Evolutionary conservation across 139 green algal species (phyloP).

Genomic region (Astrephomene gubernaculifera): DNA sequence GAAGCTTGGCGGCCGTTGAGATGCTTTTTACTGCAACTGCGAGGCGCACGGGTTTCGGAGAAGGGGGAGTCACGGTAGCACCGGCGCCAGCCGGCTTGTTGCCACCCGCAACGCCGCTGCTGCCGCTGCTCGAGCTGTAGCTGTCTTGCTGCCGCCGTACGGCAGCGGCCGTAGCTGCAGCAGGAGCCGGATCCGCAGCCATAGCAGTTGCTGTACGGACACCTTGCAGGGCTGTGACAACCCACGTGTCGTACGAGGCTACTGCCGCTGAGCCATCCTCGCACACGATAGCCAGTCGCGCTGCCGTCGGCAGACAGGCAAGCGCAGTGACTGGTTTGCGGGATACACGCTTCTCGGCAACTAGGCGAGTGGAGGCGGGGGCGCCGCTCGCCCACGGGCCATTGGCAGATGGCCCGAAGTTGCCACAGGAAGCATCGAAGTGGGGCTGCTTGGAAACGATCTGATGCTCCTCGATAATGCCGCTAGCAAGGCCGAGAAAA

Average conservation of each 20-base stretch:
- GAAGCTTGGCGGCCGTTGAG: not conserved
- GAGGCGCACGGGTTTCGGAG: constrained; percentile 11
- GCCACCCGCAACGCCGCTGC: not conserved
- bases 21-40: constrained; percentile 20
- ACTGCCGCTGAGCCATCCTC: constrained; percentile 53
- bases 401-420: not conserved
- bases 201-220: constrained; percentile 47
- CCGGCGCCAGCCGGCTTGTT: not conserved
- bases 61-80: not conserved
- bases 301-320: constrained; percentile 39
- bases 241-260: constrained; percentile 48
- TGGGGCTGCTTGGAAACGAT: constrained; percentile 15
- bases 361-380: constrained; percentile 1
- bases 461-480: constrained; percentile 57
- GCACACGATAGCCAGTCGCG: constrained; percentile 25
- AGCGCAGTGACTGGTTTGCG: constrained; percentile 14
- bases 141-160: not conserved
- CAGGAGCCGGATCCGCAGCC: constrained; percentile 26
- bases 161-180: constrained; percentile 43
- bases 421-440: not conserved
- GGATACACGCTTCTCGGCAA: constrained; percentile 48
- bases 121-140: not conserved
- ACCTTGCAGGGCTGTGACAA: constrained; percentile 39
- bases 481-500: constrained; percentile 51
- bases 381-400: not conserved